Evolutionary conservation across 495 filamentous ascomycete genomes (phyloP).

Genomic region (Apiosordaria backusii): DNA sequence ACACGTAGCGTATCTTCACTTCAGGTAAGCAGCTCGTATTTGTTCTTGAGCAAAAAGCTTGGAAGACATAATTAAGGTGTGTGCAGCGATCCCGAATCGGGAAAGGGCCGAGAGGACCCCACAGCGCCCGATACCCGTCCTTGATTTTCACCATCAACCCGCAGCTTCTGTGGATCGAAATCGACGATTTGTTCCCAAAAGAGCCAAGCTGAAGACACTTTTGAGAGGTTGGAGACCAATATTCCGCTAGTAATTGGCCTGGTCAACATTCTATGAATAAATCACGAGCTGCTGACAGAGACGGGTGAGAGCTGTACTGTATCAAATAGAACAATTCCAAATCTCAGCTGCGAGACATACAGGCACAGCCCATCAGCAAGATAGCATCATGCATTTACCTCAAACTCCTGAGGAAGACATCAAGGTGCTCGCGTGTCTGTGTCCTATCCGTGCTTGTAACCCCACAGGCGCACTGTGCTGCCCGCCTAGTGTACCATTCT

Average conservation of each 20-base stretch:
- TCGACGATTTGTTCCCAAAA: background rate
- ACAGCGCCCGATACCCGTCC: background rate
- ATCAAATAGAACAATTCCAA: too few species aligned
- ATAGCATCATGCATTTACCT: too few species aligned
- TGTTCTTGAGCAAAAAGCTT: too few species aligned
- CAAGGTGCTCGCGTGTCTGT: background rate
- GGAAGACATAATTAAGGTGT: background rate
- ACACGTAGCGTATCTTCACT: too few species aligned
- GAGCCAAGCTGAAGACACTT: background rate
- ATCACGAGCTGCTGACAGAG: too few species aligned
- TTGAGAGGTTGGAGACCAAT: slow-evolving; percentile 1
- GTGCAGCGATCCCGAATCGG: background rate
- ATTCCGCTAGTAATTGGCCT: background rate
- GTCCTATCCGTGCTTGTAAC: background rate
- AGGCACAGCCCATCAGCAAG: too few species aligned
- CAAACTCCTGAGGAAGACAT: background rate
- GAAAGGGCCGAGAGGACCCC: background rate
- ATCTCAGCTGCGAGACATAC: too few species aligned
- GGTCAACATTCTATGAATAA: too few species aligned
- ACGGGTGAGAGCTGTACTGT: too few species aligned
- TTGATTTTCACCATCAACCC: background rate
- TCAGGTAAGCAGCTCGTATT: too few species aligned
- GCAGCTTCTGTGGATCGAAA: background rate
- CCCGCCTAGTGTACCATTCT: background rate
- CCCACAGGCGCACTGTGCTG: background rate